Evolutionary conservation across 805 yeast species (phyloP).

Genomic region (Hagleromyces aurorensis): DNA sequence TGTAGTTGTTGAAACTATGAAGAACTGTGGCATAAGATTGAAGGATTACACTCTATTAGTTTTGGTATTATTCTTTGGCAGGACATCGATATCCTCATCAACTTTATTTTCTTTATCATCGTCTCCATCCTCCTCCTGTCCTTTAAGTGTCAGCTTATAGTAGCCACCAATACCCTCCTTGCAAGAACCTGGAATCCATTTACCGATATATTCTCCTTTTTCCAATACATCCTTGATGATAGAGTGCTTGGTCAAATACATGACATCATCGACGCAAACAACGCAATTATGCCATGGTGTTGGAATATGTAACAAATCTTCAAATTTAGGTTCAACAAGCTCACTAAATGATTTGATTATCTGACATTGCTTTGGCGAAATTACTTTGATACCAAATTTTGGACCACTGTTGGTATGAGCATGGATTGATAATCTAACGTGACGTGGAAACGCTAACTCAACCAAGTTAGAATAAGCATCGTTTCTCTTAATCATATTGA

Average conservation of each 20-base stretch:
- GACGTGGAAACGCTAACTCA: slow-evolving; percentile 51
- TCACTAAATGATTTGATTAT: slow-evolving; percentile 38
- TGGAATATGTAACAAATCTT: slow-evolving; percentile 52
- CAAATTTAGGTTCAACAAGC: slow-evolving; percentile 37
- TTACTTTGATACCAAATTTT: slow-evolving; percentile 47
- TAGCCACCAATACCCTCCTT: slow-evolving; percentile 33
- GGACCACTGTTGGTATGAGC: slow-evolving; percentile 56
- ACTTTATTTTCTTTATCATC: no score
- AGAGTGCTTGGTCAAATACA: slow-evolving; percentile 33
- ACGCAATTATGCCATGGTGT: slow-evolving; percentile 62
- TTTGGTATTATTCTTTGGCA: no score
- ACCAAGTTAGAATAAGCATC: slow-evolving; percentile 60
- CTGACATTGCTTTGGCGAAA: slow-evolving; percentile 37
- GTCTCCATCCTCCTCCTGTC: no score
- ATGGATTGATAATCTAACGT: slow-evolving; percentile 52
- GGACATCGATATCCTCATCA: no score
- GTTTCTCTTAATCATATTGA: slow-evolving; percentile 57
- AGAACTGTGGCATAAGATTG: no score
- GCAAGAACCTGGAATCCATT: no score
- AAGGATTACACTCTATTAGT: no score
- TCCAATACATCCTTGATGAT: slow-evolving; percentile 32
- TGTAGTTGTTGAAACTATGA: no score
- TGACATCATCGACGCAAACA: slow-evolving; percentile 32
- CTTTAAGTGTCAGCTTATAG: no score
- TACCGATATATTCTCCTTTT: slow-evolving; percentile 30